These are phyloP conservation scores for Fusarium piperis DNA, from an alignment of 2,329 filamentous ascomycete species.

Conservation along the genomic window DNA sequence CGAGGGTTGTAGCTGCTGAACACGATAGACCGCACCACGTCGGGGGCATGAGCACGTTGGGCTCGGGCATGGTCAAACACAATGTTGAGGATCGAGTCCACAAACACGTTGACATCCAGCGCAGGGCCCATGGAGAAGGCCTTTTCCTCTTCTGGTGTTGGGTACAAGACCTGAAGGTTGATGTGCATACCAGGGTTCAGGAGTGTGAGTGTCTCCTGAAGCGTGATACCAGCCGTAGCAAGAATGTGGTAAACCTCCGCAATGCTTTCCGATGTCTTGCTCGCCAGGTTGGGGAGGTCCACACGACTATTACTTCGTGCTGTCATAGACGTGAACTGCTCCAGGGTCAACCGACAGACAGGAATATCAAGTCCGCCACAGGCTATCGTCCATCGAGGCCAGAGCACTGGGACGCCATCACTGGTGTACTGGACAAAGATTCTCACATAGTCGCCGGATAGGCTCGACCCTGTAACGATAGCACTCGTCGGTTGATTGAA, in stretches of 20 bases:
- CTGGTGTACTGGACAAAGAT: slow-evolving; percentile 92
- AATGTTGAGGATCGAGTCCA: slow-evolving; percentile 82
- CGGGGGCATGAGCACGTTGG: slow-evolving; percentile 69
- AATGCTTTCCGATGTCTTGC: slow-evolving; percentile 63
- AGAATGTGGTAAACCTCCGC: slow-evolving; percentile 77
- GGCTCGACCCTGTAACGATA: slow-evolving; percentile 91
- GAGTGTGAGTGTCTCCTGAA: slow-evolving; percentile 78
- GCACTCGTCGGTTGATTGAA: slow-evolving; percentile 82
- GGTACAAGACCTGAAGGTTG: slow-evolving; percentile 92
- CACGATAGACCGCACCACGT: slow-evolving; percentile 84
- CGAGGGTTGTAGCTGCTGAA: slow-evolving; percentile 93
- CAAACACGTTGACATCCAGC: slow-evolving; percentile 85
- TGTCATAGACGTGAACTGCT: slow-evolving; percentile 72
- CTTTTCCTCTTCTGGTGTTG: slow-evolving; percentile 77
- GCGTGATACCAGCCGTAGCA: slow-evolving; percentile 78
- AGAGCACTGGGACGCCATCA: slow-evolving; percentile 87
- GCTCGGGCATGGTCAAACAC: slow-evolving; percentile 91
- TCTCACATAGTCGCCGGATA: slow-evolving; percentile 94
- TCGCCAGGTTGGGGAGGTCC: slow-evolving; percentile 55
- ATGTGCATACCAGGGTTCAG: slow-evolving; percentile 85
- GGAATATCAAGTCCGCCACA: slow-evolving; percentile 83
- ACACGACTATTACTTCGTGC: slow-evolving; percentile 53
- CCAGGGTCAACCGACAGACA: slow-evolving; percentile 79
- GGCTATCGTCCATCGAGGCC: slow-evolving; percentile 83
- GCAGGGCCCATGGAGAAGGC: slow-evolving; percentile 75